Conservation (phyloP, 208 protist species). For the Borovskyia barvae region DNA sequence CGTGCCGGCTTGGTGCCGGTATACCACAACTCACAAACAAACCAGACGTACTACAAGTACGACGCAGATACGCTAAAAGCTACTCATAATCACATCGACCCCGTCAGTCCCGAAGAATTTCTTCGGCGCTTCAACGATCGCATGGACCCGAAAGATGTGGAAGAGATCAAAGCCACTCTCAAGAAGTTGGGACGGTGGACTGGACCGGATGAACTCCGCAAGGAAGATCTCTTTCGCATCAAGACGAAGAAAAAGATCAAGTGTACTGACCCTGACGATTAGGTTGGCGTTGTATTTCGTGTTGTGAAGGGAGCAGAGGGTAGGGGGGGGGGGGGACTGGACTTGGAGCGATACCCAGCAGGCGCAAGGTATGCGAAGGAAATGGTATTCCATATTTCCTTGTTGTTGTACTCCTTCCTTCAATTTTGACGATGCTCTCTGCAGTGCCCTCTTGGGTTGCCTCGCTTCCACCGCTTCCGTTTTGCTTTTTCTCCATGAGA, state of each 20-base stretch:
- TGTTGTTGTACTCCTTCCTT: not conserved
- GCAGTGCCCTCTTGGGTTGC: not conserved
- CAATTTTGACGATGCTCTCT: not conserved
- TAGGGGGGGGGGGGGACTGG: no score
- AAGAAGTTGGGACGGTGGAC: conserved; percentile 79
- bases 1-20: conserved; percentile 71
- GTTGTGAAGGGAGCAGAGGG: not conserved
- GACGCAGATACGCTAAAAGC: conserved; percentile 77
- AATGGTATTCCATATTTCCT: not conserved
- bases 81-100: conserved; percentile 81
- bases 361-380: no score
- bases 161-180: conserved; percentile 58
- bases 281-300: no score
- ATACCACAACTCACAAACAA: conserved; percentile 69
- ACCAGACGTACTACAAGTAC: conserved; percentile 78
- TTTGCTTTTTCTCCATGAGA: not conserved
- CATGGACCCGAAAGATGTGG: conserved; percentile 66
- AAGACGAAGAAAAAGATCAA: conserved; percentile 75
- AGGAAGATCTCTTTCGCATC: conserved; percentile 61
- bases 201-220: conserved; percentile 61
- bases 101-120: conserved; percentile 75
- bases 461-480: not conserved
- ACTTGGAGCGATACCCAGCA: no score
- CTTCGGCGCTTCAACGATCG: conserved; percentile 78
- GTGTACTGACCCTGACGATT: conserved; percentile 69